Evolutionary conservation across 257 asterid genomes (phyloP).

Genomic region (Scutellaria barbata): DNA sequence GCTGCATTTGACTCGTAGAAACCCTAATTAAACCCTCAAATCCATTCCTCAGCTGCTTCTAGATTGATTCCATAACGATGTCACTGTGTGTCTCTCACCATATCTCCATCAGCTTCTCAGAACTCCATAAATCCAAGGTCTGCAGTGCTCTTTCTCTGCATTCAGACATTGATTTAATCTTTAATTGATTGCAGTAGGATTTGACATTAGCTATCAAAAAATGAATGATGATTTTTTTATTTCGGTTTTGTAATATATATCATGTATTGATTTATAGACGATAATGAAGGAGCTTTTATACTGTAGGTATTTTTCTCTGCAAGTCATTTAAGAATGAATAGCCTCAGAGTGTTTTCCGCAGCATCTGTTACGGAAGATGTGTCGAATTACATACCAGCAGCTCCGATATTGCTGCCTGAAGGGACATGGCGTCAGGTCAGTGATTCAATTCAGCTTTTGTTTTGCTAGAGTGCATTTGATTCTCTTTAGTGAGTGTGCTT

Average conservation of each 20-base stretch:
- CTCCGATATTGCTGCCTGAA: slow-evolving; percentile 83
- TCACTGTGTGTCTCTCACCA: slow-evolving; percentile 48
- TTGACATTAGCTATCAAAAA: background rate
- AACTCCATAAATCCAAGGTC: slow-evolving; percentile 49
- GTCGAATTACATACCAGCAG: slow-evolving; percentile 78
- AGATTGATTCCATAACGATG: slow-evolving; percentile 37
- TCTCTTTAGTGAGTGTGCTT: slow-evolving; percentile 13
- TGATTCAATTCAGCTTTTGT: background rate
- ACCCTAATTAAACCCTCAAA: slow-evolving; percentile 21
- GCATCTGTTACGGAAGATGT: slow-evolving; percentile 50
- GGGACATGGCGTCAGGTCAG: slow-evolving; percentile 90
- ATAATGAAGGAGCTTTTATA: slow-evolving; percentile 4
- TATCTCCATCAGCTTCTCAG: slow-evolving; percentile 44
- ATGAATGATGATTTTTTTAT: background rate
- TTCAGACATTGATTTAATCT: background rate
- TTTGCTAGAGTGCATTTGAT: background rate
- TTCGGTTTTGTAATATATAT: background rate
- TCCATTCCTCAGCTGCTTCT: slow-evolving; percentile 12
- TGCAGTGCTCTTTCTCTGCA: slow-evolving; percentile 18
- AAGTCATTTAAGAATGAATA: slow-evolving; percentile 36
- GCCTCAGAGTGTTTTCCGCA: slow-evolving; percentile 54
- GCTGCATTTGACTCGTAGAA: background rate
- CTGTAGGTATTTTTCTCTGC: slow-evolving; percentile 48
- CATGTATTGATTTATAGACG: background rate
- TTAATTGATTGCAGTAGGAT: background rate